Base-by-base conservation (phyloP, 768 basidiomycete species). In the Royoungia palumana region DNA sequence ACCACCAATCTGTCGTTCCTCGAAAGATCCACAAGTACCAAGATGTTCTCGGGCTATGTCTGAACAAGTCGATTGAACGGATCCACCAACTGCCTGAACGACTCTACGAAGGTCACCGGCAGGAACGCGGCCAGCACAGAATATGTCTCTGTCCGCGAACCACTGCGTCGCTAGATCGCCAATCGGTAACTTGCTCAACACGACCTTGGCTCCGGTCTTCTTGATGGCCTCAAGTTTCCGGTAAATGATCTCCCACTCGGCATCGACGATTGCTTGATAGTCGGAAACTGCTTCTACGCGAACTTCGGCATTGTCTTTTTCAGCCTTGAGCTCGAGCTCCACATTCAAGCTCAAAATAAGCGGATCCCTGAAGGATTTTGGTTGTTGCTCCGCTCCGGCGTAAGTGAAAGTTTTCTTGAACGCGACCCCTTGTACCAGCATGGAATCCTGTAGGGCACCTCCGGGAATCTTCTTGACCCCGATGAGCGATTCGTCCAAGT, bases 341-440 rank as follows among this genome's bases (percentile, higher is more conserved):
- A 99, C 95, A 65, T 99, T 99, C 48, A 99, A 70, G 63, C 93
- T 94, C 16, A 97, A 77, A 48, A 99, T 85, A 60, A 94, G 85
- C 38, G 95, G 93, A 62, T 95, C 64, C 54, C 73, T 72, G 78
- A 98, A 96, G 28, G 80, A 77, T 72, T 98, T 98, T 36, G 95
- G 96, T 66, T 98, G 95, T 70, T 99, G 96, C 66, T 99, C 96
- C 17, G 96, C 96, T 40, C 96, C 96, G 19, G 96, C 96, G 58
- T 99, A 99, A 2, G 94, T 94, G 71, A 99, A 99, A 0, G 96
- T 99, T 75, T 99, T 99, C 70, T 97, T 97, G 84, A 98, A 99
- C 0, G 96, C 84, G 41, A 99, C 96, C 34, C 96, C 95, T 48
- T 75, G 72, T 63, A 99, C 77, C 37, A 98, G 77, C 13, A 87